Evolutionary conservation across 805 yeast species (phyloP).

Genomic region (Wickerhamiella sergipiensis): DNA sequence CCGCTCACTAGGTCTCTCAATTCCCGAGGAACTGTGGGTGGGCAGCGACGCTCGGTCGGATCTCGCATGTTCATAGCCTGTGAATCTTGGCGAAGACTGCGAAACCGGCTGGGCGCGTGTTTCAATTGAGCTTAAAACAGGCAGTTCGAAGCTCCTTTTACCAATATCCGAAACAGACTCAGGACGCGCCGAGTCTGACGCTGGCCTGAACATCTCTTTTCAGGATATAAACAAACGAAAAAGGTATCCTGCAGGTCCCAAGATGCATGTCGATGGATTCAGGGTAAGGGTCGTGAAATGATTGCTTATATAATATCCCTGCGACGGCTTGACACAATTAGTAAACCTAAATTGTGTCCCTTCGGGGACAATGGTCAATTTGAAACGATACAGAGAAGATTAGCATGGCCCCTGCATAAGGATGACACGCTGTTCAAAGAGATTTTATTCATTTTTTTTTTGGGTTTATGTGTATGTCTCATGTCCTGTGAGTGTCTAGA

Average conservation of each 20-base stretch:
- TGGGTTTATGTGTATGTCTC: background rate
- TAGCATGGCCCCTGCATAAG: slow-evolving; percentile 99
- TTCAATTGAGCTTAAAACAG: background rate
- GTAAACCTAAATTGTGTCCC: slow-evolving; percentile 26
- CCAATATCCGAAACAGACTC: background rate
- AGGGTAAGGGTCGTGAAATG: background rate
- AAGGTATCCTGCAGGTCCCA: background rate
- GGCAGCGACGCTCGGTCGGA: background rate
- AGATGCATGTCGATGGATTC: background rate
- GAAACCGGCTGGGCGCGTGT: background rate
- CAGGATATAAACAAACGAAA: background rate
- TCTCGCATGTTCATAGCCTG: too few relatives aligned
- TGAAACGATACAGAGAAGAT: slow-evolving; percentile 99
- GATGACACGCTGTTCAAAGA: slow-evolving; percentile 99
- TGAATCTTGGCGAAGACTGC: background rate
- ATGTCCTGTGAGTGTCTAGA: background rate
- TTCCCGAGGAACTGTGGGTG: background rate
- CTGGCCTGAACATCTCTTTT: background rate
- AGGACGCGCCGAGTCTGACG: background rate
- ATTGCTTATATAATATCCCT: background rate
- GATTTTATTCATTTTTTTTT: slow-evolving; percentile 82
- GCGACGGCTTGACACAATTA: background rate
- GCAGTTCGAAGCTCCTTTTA: background rate
- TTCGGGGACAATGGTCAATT: slow-evolving; percentile 96
- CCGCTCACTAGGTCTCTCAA: background rate